Conservation (phyloP, 2,329 filamentous ascomycete genomes). For the Pseudogymnoascus sp. region DNA sequence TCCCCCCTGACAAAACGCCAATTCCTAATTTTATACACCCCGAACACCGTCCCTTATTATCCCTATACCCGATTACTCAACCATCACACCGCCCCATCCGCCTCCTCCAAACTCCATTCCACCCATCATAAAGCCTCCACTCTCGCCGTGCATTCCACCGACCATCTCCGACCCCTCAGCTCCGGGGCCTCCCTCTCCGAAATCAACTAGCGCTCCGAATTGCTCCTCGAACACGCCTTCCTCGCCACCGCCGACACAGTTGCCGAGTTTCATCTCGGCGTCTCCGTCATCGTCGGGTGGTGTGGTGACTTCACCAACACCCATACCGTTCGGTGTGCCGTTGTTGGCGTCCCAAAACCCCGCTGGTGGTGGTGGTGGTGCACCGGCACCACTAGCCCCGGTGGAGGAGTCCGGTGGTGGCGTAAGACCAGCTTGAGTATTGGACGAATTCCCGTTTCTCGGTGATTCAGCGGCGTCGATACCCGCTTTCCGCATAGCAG, state of each 20-base stretch:
- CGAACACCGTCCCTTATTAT: neutral
- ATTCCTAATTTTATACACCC: neutral
- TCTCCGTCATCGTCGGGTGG: neutral
- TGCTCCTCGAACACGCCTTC: slow-evolving; percentile 2
- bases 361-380: neutral
- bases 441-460: neutral
- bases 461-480: slow-evolving; percentile 38
- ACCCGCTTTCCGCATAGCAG: slow-evolving; percentile 78
- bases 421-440: neutral
- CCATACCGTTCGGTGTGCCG: neutral
- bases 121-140: neutral
- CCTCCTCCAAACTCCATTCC: neutral
- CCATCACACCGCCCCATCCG: neutral
- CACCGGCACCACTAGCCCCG: neutral
- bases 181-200: neutral
- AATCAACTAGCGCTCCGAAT: slow-evolving; percentile 9
- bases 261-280: neutral
- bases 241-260: neutral
- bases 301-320: neutral
- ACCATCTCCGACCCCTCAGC: neutral
- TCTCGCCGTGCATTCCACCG: neutral
- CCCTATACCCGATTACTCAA: neutral
- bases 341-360: neutral
- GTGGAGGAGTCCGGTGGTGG: neutral
- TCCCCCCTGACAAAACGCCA: neutral